Evolutionary conservation across 139 green algal genomes (phyloP), one percentile per base, ranked within the genome.

Genomic region (Pleodorina starrii): DNA sequence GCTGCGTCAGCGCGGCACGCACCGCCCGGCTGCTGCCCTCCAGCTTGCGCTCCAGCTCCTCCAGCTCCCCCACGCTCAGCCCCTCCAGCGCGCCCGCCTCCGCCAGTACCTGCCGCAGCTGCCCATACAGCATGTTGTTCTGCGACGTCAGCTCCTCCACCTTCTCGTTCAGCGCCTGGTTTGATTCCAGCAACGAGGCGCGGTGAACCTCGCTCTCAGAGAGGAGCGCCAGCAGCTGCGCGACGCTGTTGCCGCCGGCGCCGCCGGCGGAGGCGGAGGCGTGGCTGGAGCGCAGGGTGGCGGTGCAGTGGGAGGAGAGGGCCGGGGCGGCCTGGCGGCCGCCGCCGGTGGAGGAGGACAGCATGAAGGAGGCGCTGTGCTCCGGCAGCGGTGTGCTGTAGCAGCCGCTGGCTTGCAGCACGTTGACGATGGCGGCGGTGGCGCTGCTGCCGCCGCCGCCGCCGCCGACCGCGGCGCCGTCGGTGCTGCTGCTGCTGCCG

Each of bases 1-100:
- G 90, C 81, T 88, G 82, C 36, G 93, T 44, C 59, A 93, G 84
- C 81, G 85, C 71, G 38, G 91, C 86, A 17, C 92, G 89, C 71
- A 93, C 90, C 0, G 38, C 42, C n/a, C 86, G 85, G 10, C 51
- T 60, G 23, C 50, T 63, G 9, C 35, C 44, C 43, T 94, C 92
- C 2, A 94, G 90, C 88, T 89, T 88, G 27, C 68, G 48, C 76
- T 90, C 84, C 75, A 94, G 91, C 68, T 90, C 90, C 50, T 84
- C 44, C 48, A 91, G 38, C 42, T 91, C 54, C 5, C 3, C 5
- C 38, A 74, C 11, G 19, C 19, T 2, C 40, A 90, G 82, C 43
- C n/a, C 46, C 71, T 91, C 83, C 46, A 91, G 54, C 23, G 85
- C 81, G 5, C 57, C 57, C n/a, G 78, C 51, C 43, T 91, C 83